Evolutionary conservation across 768 basidiomycete genomes (phyloP).

Genomic region (Suillus paluster): DNA sequence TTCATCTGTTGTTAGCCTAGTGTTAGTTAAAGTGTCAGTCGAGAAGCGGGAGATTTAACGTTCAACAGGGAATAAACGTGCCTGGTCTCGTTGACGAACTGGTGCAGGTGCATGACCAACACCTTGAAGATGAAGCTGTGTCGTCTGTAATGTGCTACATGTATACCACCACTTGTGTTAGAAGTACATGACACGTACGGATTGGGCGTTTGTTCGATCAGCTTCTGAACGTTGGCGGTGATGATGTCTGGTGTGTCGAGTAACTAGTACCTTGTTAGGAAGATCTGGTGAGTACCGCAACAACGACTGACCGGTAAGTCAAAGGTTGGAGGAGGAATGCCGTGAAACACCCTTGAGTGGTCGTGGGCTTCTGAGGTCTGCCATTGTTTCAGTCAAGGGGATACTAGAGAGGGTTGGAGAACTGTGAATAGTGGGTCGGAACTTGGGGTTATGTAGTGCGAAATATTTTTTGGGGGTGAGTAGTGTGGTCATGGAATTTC

Average conservation of each 20-base stretch:
- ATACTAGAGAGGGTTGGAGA: neutral
- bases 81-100: constrained; percentile 74
- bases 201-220: constrained; percentile 42
- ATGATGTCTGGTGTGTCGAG: constrained; percentile 54
- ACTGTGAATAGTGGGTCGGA: neutral
- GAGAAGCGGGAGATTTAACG: neutral
- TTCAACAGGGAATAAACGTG: no score
- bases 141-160: constrained; percentile 34
- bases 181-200: constrained; percentile 34
- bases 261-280: constrained; percentile 32
- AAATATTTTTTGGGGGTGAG: no score
- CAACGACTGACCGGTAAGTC: constrained; percentile 42
- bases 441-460: neutral
- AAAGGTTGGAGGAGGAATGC: constrained; percentile 41
- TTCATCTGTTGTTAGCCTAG: constrained; percentile 76
- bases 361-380: neutral
- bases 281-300: neutral
- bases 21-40: neutral
- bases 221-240: constrained; percentile 49
- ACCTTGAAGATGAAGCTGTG: constrained; percentile 50
- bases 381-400: neutral
- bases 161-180: neutral
- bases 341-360: constrained; percentile 37
- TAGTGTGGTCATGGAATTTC: no score
- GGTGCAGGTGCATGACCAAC: constrained; percentile 72